Evolutionary conservation across 2,329 filamentous ascomycete genomes (phyloP), one percentile per base, ranked within the genome.

Genomic region (Fusarium heterosporum): DNA sequence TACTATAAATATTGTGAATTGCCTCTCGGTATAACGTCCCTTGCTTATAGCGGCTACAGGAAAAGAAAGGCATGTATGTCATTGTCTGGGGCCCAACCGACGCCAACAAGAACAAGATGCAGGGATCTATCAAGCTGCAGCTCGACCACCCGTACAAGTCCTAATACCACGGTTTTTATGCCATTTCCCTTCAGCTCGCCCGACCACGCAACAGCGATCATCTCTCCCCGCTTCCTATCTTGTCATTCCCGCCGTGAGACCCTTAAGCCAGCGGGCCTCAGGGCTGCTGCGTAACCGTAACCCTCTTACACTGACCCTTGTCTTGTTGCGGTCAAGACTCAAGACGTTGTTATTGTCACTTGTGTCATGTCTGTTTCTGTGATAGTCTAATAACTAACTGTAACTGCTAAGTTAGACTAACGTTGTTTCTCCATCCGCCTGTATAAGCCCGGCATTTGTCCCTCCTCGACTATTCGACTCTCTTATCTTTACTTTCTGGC

Each of bases 121-220:
- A 72, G 67, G 70, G 70, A 72, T 71, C 56, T 60, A 60, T 52
- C 56, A 43, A 60, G 54, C 59, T 72, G 67, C 67, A 70, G 52
- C 52, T 52, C 36, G 29, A 41, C 41, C 57, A 55, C 59, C 57
- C 38, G 17, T 45, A 45, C 17, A 29, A 17, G 26, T 45, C 42
- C 28, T 32, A 53, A 49, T 46, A 40, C 52, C 26, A 25, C 38
- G n/a, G 26, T 13, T 30, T 30, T 41, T 43, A 30, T 42, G 32
- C 22, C 34, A 36, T 39, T 52, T 55, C 28, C 34, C 30, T 59
- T 59, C 42, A 64, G 48, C 51, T 54, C 61, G 61, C 61, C 62
- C 61, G 55, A 47, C 55, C 61, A 46, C 51, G 51, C 60, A 63
- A 45, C 38, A 43, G 22, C 38, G 55, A 65, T 65, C 61, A 46